Evolutionary conservation across 495 filamentous ascomycete genomes (phyloP), one percentile per base, ranked within the genome.

Genomic region (Cenococcum geophilum): DNA sequence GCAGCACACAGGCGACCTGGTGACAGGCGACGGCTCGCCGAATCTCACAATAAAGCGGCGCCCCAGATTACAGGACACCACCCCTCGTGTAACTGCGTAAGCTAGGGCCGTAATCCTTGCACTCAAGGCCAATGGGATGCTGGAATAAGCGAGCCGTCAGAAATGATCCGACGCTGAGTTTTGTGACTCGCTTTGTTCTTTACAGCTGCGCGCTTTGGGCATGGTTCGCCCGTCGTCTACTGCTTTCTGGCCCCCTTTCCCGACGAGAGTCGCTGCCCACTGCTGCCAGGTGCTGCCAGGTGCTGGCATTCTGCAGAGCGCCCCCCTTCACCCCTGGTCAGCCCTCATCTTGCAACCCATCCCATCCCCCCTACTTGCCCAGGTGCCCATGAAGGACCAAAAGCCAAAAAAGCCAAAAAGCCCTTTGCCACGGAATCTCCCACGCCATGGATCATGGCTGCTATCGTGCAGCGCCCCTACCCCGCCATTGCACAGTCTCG

Each of bases 81-180:
- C 58, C 51, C 50, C 51, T 64, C 62, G 51, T 65, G 58, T 54
- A 61, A 61, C 37, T 65, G 58, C 47, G 53, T 52, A 51, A 58
- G 35, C 48, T 53, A 52, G 58, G 50, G 20, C 37, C 8, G 40
- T 35, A 61, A 52, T 45, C 63, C 34, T 22, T 43, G 34, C 51
- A 11, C 35, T 2, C 42, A 10, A 18, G 5, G n/a, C 62, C 62
- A 64, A 60, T 64, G 40, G 48, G 57, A 56, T 27, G 23, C 35
- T 42, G 35, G 52, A 22, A 49, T 61, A 50, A 58, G 58, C 63
- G 63, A 65, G 54, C 51, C 53, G 58, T 61, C 45, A 60, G 47
- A 49, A 48, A 61, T 45, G 55, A 57, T 63, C 55, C 59, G 59
- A 62, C 49, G 59, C 59, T 59, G 49, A 23, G 32, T 16, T 61